phyloP scores from a whole-genome alignment of 345 rosid species.

The Syzygium grande region DNA sequence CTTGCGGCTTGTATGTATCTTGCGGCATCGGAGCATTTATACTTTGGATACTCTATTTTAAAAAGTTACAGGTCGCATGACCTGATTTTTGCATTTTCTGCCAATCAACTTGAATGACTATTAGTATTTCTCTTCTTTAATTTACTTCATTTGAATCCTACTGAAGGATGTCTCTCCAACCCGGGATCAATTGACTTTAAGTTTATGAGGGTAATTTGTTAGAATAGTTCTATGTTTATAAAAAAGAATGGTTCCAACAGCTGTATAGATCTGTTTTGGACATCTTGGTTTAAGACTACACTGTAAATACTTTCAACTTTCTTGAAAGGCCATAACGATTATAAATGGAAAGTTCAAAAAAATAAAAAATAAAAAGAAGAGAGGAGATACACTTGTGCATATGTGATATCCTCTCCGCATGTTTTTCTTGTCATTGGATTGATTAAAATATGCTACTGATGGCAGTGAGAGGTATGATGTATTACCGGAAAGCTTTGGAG shows the following conservation, averaged over 20 bases:
- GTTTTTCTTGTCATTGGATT: not conserved
- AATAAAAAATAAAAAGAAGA: not conserved
- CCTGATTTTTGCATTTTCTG: not conserved
- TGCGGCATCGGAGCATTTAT: not conserved
- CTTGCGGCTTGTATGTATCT: not conserved
- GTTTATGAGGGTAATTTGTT: not conserved
- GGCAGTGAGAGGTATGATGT: conserved; percentile 99
- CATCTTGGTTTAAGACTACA: not conserved
- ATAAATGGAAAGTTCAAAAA: not conserved
- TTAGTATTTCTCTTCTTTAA: not conserved
- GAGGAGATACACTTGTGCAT: not conserved
- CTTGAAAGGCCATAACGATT: not conserved
- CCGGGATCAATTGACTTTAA: not conserved
- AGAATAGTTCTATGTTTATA: not conserved
- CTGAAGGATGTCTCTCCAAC: not conserved
- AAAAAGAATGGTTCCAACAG: not conserved
- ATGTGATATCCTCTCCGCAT: not conserved
- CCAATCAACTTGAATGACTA: not conserved
- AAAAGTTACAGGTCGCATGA: not conserved
- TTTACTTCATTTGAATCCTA: not conserved
- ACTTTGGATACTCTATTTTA: not conserved
- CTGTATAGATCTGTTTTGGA: not conserved
- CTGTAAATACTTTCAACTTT: not conserved
- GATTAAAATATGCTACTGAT: not conserved
- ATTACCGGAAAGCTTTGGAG: conserved; percentile 93